These are phyloP conservation scores for Fusarium praegraminearum DNA, from an alignment of 2,329 filamentous ascomycete species.

Conservation along the genomic window DNA sequence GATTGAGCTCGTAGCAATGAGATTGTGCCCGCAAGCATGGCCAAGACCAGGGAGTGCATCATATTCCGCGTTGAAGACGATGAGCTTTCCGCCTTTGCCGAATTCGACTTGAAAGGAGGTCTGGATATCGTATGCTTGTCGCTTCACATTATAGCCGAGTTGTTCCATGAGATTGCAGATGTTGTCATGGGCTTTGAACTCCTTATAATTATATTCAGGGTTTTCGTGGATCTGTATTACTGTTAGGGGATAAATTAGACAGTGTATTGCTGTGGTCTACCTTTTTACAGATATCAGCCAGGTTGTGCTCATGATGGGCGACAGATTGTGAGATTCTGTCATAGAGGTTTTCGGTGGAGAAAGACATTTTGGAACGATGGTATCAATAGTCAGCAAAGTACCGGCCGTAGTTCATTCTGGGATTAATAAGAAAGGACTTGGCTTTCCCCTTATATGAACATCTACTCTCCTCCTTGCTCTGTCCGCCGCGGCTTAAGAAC, in stretches of 20 bases:
- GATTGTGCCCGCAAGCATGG: slow-evolving; percentile 34
- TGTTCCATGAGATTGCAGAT: slow-evolving; percentile 20
- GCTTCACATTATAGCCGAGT: slow-evolving; percentile 22
- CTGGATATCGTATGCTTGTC: slow-evolving; percentile 18
- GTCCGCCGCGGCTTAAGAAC: not conserved
- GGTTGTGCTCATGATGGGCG: slow-evolving; percentile 20
- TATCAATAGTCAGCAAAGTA: not conserved
- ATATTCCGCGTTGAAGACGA: slow-evolving; percentile 38
- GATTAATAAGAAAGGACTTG: not conserved
- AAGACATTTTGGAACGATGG: slow-evolving; percentile 5
- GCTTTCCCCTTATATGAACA: slow-evolving; percentile 13
- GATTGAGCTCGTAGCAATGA: slow-evolving; percentile 34
- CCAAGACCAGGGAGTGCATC: slow-evolving; percentile 32
- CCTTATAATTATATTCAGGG: slow-evolving; percentile 29
- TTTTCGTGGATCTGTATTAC: slow-evolving; percentile 21
- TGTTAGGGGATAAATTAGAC: not conserved
- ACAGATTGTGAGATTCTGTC: slow-evolving; percentile 29
- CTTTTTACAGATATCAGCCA: slow-evolving; percentile 33
- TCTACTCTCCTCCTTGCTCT: not conserved
- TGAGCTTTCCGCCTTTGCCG: slow-evolving; percentile 23
- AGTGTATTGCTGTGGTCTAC: not conserved
- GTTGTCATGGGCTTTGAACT: slow-evolving; percentile 28
- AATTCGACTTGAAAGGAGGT: slow-evolving; percentile 32
- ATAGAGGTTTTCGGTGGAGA: slow-evolving; percentile 4
- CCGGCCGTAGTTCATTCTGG: not conserved